Evolutionary conservation across 345 rosid genomes (phyloP), one percentile per base, ranked within the genome.

Genomic region (Psidium guajava): DNA sequence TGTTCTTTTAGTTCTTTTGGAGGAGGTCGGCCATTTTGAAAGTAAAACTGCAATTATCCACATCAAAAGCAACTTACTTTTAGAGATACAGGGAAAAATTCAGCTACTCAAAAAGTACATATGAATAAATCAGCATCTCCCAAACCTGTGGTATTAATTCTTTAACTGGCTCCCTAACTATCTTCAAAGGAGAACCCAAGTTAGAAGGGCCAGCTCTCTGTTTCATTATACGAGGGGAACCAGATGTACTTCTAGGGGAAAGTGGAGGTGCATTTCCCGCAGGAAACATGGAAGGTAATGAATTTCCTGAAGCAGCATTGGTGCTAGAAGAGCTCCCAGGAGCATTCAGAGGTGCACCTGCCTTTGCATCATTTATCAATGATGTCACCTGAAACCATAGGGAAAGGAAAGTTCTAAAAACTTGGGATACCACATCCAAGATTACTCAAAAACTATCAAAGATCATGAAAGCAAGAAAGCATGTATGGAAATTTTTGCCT

Each of bases 81-180:
- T 6, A 86, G 12, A 86, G 14, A 57, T 82, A 14, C 20, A 20
- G 11, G 73, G 47, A 36, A 55, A 50, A 77, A 12, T 20, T 42
- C 44, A 25, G 42, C 40, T 25, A 15, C 69, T 51, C 25, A 24
- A 12, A 52, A 8, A 81, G 56, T 56, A 84, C 13, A 36, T 64
- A 7, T 82, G 42, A 61, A 84, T 51, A 49, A 36, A 58, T 36
- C 16, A 58, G 59, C 36, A 61, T 56, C 44, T 89, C 86, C 56
- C 88, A 83, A 89, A 97, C 98, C 99, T 97, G 98, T 54, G 98
- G 99, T 82, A 97, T 95, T 87, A 91, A 86, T 90, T 91, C 95
- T 85, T 88, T 93, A 75, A 88, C 87, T 51, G 98, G 94, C 87
- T 94, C 95, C 18, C 85, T 91, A 82, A 91, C 87, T 27, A 95